These are phyloP conservation scores for Termitomyces titanicus DNA, from an alignment of 768 basidiomycete species.

Conservation along the genomic window DNA sequence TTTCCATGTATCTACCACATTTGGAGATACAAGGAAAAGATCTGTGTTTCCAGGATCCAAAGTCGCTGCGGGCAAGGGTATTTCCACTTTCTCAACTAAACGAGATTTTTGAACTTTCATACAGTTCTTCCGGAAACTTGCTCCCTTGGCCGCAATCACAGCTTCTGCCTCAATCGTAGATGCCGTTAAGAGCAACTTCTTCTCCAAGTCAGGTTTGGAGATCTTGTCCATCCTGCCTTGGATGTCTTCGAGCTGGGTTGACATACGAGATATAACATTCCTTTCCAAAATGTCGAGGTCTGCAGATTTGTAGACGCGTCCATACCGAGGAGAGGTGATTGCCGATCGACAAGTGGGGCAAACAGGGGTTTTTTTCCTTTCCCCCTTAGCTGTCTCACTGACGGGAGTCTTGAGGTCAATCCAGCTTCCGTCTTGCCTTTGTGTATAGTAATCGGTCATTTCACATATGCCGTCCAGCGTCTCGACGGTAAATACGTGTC, in stretches of 20 bases:
- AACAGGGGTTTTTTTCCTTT: slow-evolving; percentile 36
- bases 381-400: slow-evolving; percentile 12
- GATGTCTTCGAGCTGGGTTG: slow-evolving; percentile 33
- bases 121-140: slow-evolving; percentile 14
- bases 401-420: slow-evolving; percentile 39
- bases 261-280: slow-evolving; percentile 54
- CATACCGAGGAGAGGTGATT: slow-evolving; percentile 58
- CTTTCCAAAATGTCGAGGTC: slow-evolving; percentile 63
- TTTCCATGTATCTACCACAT: slow-evolving; percentile 36
- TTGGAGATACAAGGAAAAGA: slow-evolving; percentile 23
- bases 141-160: slow-evolving; percentile 11
- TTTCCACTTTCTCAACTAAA: slow-evolving; percentile 2
- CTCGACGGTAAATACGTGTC: slow-evolving; percentile 68
- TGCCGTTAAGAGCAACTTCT: slow-evolving; percentile 6
- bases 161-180: slow-evolving; percentile 4
- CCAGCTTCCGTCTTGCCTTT: slow-evolving; percentile 37
- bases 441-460: slow-evolving; percentile 48
- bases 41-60: slow-evolving; percentile 15
- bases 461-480: slow-evolving; percentile 60
- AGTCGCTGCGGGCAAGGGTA: slow-evolving; percentile 3
- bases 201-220: slow-evolving; percentile 20
- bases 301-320: slow-evolving; percentile 58
- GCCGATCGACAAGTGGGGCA: slow-evolving; percentile 62
- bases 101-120: slow-evolving; percentile 7
- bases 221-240: slow-evolving; percentile 26